Conservation (phyloP, 2,329 filamentous ascomycete genomes). For the Shiraia bambusicola region DNA sequence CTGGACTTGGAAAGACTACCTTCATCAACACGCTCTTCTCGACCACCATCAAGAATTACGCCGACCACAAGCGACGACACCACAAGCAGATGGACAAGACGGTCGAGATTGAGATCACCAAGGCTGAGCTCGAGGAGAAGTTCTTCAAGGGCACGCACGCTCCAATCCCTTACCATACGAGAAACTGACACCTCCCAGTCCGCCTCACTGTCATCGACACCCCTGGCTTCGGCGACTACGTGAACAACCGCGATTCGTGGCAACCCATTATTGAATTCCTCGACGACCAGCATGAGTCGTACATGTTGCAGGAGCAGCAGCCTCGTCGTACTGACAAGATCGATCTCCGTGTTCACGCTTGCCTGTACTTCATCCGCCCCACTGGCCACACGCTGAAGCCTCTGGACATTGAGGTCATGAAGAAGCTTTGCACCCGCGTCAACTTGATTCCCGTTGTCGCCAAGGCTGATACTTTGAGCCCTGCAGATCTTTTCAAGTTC, state of each 20-base stretch:
- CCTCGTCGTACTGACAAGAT: conserved; percentile 98
- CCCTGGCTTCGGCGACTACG: conserved; percentile 98
- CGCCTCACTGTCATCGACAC: conserved; percentile 98
- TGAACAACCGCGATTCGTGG: conserved; percentile 99
- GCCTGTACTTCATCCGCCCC: conserved; percentile 98
- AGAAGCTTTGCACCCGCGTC: conserved; percentile 94
- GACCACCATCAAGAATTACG: conserved; percentile 99
- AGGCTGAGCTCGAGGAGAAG: conserved; percentile 99
- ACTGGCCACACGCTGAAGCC: conserved; percentile 98
- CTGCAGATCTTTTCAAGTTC: conserved; percentile 85
- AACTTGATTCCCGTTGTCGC: conserved; percentile 98
- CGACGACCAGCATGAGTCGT: conserved; percentile 99
- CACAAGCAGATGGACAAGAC: conserved; percentile 99
- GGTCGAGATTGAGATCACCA: conserved; percentile 99
- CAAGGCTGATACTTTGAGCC: conserved; percentile 97
- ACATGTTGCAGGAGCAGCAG: conserved; percentile 99
- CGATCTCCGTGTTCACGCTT: conserved; percentile 96
- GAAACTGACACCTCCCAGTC: conserved; percentile 59
- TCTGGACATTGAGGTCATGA: conserved; percentile 99
- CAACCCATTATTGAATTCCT: conserved; percentile 99
- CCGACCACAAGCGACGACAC: conserved; percentile 98
- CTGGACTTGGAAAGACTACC: conserved; percentile 96
- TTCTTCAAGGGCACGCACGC: conserved; percentile 89
- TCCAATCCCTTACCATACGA: background rate
- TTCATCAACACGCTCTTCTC: conserved; percentile 99